Evolutionary conservation across 495 filamentous ascomycete genomes (phyloP).

Genomic region (Tuber aestivum): DNA sequence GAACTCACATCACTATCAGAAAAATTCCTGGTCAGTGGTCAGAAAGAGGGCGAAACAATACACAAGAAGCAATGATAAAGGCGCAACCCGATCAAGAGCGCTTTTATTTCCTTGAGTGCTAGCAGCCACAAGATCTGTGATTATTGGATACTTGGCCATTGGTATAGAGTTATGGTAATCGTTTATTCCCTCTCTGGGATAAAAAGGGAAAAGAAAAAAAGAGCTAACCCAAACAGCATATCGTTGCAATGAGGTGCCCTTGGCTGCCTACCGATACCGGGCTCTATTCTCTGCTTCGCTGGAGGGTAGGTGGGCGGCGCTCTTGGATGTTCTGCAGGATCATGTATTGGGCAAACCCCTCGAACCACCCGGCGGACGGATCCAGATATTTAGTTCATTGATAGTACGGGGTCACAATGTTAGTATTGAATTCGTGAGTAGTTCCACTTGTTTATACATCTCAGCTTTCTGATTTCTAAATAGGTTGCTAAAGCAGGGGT

Average conservation of each 20-base stretch:
- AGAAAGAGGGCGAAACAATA: constrained; percentile 43
- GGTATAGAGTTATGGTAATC: constrained; percentile 30
- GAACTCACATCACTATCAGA: constrained; percentile 52
- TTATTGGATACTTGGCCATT: background rate
- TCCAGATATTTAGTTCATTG: constrained; percentile 34
- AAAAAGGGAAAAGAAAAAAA: constrained; percentile 19
- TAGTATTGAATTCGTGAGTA: background rate
- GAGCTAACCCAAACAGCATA: constrained; percentile 18
- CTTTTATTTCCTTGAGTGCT: constrained; percentile 16
- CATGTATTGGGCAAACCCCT: constrained; percentile 48
- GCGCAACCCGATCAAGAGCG: constrained; percentile 58
- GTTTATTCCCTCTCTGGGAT: constrained; percentile 46
- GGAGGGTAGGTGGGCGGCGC: constrained; percentile 66
- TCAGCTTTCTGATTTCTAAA: background rate
- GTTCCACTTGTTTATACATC: background rate
- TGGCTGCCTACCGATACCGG: constrained; percentile 57
- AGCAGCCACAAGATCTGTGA: background rate
- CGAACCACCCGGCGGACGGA: background rate
- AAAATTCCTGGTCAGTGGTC: constrained; percentile 43
- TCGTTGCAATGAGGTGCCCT: constrained; percentile 64
- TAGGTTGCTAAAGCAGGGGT: constrained; percentile 34
- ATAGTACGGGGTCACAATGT: constrained; percentile 31
- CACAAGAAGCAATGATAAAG: constrained; percentile 61
- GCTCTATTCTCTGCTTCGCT: constrained; percentile 69
- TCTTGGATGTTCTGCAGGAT: constrained; percentile 73